Percentiles rank a stretch among this genome's conserved stretches.
Conservation (phyloP, 2,329 filamentous ascomycete genomes). For the Epichloe aotearoae region DNA sequence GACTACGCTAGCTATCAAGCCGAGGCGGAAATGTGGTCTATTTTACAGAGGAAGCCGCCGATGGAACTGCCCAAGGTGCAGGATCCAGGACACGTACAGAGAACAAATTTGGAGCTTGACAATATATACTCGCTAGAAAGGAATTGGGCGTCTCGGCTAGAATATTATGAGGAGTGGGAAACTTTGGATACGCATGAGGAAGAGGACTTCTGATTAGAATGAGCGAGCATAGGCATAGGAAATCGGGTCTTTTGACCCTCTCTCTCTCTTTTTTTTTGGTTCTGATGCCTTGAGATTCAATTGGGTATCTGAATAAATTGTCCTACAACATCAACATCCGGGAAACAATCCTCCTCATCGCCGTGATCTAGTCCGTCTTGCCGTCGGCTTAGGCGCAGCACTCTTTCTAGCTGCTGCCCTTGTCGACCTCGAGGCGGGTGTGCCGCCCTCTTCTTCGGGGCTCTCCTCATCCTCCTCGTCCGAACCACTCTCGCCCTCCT, state of each 20-base stretch:
- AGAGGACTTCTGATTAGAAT: not conserved
- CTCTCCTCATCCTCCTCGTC: conserved; percentile 18
- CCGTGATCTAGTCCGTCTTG: conserved; percentile 5
- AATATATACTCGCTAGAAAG: conserved; percentile 22
- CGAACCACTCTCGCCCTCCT: conserved; percentile 16
- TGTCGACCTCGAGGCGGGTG: conserved; percentile 24
- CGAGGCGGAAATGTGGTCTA: conserved; percentile 32
- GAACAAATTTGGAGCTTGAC: conserved; percentile 20
- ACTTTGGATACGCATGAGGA: conserved; percentile 5
- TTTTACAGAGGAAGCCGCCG: conserved; percentile 27
- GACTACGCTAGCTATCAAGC: conserved; percentile 25
- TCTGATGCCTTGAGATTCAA: not conserved
- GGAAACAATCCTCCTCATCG: not conserved
- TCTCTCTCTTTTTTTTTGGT: not conserved
- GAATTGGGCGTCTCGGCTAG: conserved; percentile 26
- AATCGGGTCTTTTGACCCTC: no score
- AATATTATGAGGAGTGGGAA: conserved; percentile 32
- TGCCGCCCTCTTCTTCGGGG: conserved; percentile 12
- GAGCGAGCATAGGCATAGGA: not conserved
- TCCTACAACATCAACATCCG: not conserved
- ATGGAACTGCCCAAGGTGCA: conserved; percentile 18
- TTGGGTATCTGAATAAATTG: not conserved
- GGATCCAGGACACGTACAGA: conserved; percentile 15
- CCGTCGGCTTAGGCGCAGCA: conserved; percentile 1
- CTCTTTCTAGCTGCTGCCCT: conserved; percentile 3